phyloP scores from a whole-genome alignment of 208 protist species.

The Leptomonas pyrrhocoris region DNA sequence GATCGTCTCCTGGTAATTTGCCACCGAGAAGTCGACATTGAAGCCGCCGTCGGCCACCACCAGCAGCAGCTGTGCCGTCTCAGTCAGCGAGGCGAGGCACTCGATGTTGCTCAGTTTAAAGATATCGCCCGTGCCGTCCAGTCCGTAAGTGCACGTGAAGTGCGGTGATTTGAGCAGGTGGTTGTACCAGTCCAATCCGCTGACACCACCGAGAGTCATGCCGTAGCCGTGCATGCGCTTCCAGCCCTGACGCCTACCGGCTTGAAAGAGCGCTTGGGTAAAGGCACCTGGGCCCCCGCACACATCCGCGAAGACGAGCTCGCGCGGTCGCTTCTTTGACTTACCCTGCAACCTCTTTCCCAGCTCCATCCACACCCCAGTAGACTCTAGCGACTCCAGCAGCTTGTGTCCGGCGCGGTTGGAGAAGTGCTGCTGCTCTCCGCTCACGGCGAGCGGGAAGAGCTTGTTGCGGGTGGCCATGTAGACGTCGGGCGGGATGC shows the following conservation, averaged over 20 bases:
- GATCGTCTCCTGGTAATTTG: slow-evolving; percentile 90
- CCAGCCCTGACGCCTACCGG: slow-evolving; percentile 38
- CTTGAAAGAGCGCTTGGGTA: slow-evolving; percentile 72
- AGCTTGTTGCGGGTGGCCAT: slow-evolving; percentile 53
- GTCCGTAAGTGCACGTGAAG: slow-evolving; percentile 81
- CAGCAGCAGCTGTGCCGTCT: slow-evolving; percentile 45
- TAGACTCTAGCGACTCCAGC: slow-evolving; percentile 82
- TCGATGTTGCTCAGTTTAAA: slow-evolving; percentile 84
- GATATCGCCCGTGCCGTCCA: slow-evolving; percentile 87
- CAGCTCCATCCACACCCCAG: slow-evolving; percentile 69
- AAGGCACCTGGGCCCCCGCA: slow-evolving; percentile 92
- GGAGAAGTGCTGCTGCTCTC: slow-evolving; percentile 48
- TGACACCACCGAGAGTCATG: slow-evolving; percentile 77
- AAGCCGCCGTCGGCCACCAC: slow-evolving; percentile 94
- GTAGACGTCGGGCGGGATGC: slow-evolving; percentile 47
- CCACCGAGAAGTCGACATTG: slow-evolving; percentile 60
- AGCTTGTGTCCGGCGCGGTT: slow-evolving; percentile 93
- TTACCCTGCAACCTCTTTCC: slow-evolving; percentile 25
- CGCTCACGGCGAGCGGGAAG: slow-evolving; percentile 69
- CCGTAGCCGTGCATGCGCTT: slow-evolving; percentile 70
- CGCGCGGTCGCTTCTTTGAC: slow-evolving; percentile 14
- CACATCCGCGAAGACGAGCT: slow-evolving; percentile 82
- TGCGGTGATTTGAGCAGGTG: slow-evolving; percentile 40
- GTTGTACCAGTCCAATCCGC: slow-evolving; percentile 85
- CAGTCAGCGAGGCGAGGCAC: slow-evolving; percentile 57